Conservation (phyloP, 805 yeast genomes). For the Candida sanyiensis region DNA sequence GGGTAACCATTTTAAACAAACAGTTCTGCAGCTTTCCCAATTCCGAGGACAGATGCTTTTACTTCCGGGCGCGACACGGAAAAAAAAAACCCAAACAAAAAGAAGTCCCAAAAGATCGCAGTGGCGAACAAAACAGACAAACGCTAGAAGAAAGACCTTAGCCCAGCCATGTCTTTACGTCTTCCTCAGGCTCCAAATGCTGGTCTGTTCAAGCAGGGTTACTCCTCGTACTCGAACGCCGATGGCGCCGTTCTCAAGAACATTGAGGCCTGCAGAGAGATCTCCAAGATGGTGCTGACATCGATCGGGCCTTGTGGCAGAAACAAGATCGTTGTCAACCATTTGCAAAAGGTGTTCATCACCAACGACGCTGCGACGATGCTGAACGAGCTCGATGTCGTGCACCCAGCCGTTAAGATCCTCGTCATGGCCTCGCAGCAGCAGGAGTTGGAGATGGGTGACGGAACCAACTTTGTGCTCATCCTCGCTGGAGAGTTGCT, state of each 20-base stretch:
- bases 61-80: background rate
- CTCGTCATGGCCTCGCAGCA: slow-evolving; percentile 95
- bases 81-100: slow-evolving; percentile 1
- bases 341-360: slow-evolving; percentile 76
- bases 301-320: slow-evolving; percentile 98
- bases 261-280: slow-evolving; percentile 90
- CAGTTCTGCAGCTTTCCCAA: background rate
- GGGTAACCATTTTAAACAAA: too few relatives aligned
- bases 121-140: background rate
- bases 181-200: slow-evolving; percentile 90
- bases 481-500: slow-evolving; percentile 90
- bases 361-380: slow-evolving; percentile 99
- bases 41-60: too few relatives aligned
- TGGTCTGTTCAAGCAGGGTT: slow-evolving; percentile 93
- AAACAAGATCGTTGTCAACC: slow-evolving; percentile 90
- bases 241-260: slow-evolving; percentile 94
- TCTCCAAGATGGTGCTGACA: slow-evolving; percentile 84
- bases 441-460: slow-evolving; percentile 97
- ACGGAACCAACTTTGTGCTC: slow-evolving; percentile 86
- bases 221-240: slow-evolving; percentile 75
- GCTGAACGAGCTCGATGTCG: slow-evolving; percentile 85
- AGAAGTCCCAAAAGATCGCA: background rate
- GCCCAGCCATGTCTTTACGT: slow-evolving; percentile 71
- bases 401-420: slow-evolving; percentile 95
- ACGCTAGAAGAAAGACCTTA: background rate